Evolutionary conservation across 2,329 filamentous ascomycete genomes (phyloP).

Genomic region (Aspergillus uvarum): DNA sequence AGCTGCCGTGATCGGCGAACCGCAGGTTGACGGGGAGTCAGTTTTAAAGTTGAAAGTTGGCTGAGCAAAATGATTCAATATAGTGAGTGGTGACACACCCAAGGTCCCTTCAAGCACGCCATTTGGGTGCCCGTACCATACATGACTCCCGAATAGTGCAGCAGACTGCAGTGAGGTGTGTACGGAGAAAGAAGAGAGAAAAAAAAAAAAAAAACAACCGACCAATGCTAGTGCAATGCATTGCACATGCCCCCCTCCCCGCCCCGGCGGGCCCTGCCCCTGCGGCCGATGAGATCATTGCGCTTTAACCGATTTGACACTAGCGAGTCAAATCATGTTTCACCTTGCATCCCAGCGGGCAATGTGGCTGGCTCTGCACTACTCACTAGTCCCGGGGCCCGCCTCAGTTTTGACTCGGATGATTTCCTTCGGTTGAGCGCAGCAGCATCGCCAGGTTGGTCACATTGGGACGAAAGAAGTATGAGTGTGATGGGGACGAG

Average conservation of each 20-base stretch:
- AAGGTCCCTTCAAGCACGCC: neutral
- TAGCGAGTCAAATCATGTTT: slow-evolving; percentile 10
- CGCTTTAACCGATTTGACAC: slow-evolving; percentile 1
- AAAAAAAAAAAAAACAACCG: neutral
- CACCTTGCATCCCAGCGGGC: slow-evolving; percentile 15
- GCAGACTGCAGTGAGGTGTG: neutral
- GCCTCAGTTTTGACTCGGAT: neutral
- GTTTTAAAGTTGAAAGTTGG: slow-evolving; percentile 1
- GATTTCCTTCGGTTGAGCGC: neutral
- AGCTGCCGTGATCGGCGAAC: slow-evolving; percentile 10
- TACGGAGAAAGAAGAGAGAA: too few relatives aligned
- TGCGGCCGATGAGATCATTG: slow-evolving; percentile 8
- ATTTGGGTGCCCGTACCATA: neutral
- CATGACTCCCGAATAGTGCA: neutral
- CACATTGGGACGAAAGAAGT: neutral
- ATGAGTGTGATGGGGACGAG: slow-evolving; percentile 1
- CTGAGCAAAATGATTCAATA: neutral
- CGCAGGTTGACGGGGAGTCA: neutral
- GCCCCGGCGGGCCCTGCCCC: neutral
- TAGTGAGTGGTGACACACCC: neutral
- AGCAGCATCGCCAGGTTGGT: neutral
- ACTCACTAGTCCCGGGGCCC: neutral
- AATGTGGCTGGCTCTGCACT: slow-evolving; percentile 16
- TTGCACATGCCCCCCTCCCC: neutral
- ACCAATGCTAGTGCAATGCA: slow-evolving; percentile 8